phyloP scores from a whole-genome alignment of 805 yeast species.

The Saturnispora galanensis region DNA sequence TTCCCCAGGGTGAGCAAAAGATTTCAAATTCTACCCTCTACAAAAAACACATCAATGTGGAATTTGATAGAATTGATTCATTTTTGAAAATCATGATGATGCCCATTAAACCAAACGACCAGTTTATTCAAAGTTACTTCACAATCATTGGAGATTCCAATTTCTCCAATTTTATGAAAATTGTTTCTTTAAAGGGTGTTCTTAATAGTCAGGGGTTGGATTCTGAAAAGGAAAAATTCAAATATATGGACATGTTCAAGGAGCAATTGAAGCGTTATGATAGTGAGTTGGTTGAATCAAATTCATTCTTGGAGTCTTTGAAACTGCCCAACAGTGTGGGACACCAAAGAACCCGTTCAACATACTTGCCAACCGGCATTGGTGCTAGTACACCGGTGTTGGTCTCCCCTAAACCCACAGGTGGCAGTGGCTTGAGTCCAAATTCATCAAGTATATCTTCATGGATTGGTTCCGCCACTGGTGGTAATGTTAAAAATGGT shows the following conservation, averaged over 20 bases:
- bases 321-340: constrained; percentile 10
- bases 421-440: background rate
- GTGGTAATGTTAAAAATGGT: background rate
- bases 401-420: constrained; percentile 10
- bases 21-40: constrained; percentile 20
- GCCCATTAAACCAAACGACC: constrained; percentile 53
- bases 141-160: constrained; percentile 56
- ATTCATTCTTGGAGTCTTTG: constrained; percentile 19
- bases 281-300: constrained; percentile 20
- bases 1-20: constrained; percentile 25
- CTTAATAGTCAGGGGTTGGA: constrained; percentile 19
- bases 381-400: constrained; percentile 9
- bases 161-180: constrained; percentile 50
- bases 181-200: constrained; percentile 52
- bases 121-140: constrained; percentile 56
- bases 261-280: constrained; percentile 29
- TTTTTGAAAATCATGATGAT: constrained; percentile 62
- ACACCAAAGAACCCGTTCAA: constrained; percentile 11
- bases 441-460: background rate
- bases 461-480: background rate
- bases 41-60: constrained; percentile 19
- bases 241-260: constrained; percentile 31
- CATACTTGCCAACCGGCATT: constrained; percentile 12
- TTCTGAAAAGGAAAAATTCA: constrained; percentile 29
- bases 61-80: constrained; percentile 36